Evolutionary conservation across 208 protist species (phyloP).

Genomic region (Angomonas deanei): DNA sequence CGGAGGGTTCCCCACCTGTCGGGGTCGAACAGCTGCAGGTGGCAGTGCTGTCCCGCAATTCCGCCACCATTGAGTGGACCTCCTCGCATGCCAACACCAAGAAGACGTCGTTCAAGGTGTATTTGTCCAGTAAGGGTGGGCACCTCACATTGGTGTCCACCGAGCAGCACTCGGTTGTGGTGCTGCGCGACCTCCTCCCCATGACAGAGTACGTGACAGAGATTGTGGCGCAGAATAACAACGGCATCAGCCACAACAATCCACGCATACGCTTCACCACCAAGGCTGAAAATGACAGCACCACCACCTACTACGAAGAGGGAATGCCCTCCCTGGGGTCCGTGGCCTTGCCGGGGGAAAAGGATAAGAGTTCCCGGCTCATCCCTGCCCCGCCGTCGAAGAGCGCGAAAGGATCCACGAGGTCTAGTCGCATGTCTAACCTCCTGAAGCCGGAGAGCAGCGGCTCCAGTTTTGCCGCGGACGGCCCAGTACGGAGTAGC

Average conservation of each 20-base stretch:
- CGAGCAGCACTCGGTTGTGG: constrained; percentile 33
- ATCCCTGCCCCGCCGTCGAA: neutral
- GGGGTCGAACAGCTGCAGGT: constrained; percentile 57
- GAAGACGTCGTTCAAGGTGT: constrained; percentile 1
- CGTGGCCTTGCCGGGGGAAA: neutral
- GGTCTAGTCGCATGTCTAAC: neutral
- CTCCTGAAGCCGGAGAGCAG: neutral
- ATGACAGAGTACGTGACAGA: constrained; percentile 78
- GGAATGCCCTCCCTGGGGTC: constrained; percentile 2
- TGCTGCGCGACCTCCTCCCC: constrained; percentile 50
- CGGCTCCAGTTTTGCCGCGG: neutral
- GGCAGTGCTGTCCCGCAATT: constrained; percentile 41
- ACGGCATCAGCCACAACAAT: constrained; percentile 83
- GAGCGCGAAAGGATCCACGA: neutral
- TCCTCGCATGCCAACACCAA: constrained; percentile 24
- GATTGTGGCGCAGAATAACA: constrained; percentile 71
- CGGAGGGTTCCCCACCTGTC: constrained; percentile 74
- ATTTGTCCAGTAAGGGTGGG: constrained; percentile 8
- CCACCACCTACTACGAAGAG: constrained; percentile 31
- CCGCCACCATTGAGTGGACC: constrained; percentile 69
- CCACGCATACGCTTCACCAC: constrained; percentile 73
- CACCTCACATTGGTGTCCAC: constrained; percentile 5
- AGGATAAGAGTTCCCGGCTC: neutral
- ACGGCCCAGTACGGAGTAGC: neutral
- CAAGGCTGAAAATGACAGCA: constrained; percentile 45